A percentile compares a stretch with the other conserved stretches of the same genome.
phyloP scores from a whole-genome alignment of 2,329 filamentous ascomycete genomes.

The Aspergillus tamarii region DNA sequence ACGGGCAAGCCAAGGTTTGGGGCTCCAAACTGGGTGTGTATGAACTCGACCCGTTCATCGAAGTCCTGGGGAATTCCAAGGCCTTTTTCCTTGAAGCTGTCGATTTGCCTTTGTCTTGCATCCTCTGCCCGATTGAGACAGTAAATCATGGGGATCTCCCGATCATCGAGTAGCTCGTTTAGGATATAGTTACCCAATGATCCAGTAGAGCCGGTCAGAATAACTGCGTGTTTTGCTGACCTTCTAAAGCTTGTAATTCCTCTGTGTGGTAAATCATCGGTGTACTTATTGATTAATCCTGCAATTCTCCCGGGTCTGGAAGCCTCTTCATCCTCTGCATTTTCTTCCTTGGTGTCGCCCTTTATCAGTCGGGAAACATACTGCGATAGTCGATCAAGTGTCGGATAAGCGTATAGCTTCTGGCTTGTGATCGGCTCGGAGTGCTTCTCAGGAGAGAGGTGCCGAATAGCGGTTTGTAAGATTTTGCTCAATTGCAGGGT shows the following conservation, averaged over 20 bases:
- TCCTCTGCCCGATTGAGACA: slow-evolving; percentile 22
- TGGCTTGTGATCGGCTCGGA: no score
- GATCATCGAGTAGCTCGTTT: slow-evolving; percentile 11
- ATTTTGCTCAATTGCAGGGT: slow-evolving; percentile 1
- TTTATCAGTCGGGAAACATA: background rate
- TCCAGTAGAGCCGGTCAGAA: slow-evolving; percentile 27
- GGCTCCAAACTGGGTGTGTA: slow-evolving; percentile 22
- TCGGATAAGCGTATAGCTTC: no score
- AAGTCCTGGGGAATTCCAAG: background rate
- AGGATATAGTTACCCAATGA: slow-evolving; percentile 26
- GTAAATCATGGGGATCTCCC: slow-evolving; percentile 19
- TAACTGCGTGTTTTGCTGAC: background rate
- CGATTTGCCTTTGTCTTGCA: background rate
- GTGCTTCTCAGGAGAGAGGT: background rate
- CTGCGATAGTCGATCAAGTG: background rate
- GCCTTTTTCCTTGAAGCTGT: background rate
- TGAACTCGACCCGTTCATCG: slow-evolving; percentile 31
- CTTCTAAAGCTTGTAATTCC: no score
- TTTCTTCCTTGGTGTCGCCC: no score
- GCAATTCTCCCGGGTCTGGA: background rate
- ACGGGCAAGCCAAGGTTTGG: slow-evolving; percentile 22
- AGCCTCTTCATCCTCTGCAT: no score
- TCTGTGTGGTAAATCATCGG: background rate
- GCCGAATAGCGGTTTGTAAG: slow-evolving; percentile 2
- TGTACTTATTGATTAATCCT: background rate